Evolutionary conservation across 2,329 filamentous ascomycete genomes (phyloP), one percentile per base, ranked within the genome.

Genomic region (Colletotrichum liriopes): DNA sequence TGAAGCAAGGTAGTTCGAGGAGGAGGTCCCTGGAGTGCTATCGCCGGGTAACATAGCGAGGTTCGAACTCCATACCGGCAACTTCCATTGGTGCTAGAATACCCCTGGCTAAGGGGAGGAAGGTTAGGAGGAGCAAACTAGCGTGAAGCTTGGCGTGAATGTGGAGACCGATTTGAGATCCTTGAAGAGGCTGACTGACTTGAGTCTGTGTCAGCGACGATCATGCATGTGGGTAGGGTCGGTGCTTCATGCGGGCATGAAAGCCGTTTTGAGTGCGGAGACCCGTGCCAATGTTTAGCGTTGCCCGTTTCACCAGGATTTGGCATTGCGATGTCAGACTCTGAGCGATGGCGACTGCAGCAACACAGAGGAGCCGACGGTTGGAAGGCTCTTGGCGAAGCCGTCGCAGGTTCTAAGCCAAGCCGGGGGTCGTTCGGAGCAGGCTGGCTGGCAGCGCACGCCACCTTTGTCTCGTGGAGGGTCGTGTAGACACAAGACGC

Each of bases 171-270:
- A 32, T n/a, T 37, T 16, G 58, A 26, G 49, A 54, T 63, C 35
- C 47, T 63, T 52, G 37, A n/a, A 39, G 52, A 64, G 58, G 59
- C 55, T 69, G 65, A 60, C 52, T 64, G 45, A 39, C 37, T 59
- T 37, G 23, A 59, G 67, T 73, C 54, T 64, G 63, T 61, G 71
- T 64, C 37, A 61, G 68, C 32, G 68, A 72, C 41, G 71, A 72
- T 68, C 71, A 73, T 56, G 71, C 71, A 73, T 35, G 59, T 69
- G 69, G 59, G 65, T 63, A 68, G 49, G 59, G 65, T 64, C 60
- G 52, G 65, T 32, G 59, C 65, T 66, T 72, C 65, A 64, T 64
- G 65, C 52, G 58, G 65, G 59, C 45, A 64, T 60, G 6, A 49
- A 37, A 54, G 54, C 69, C 65, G 69, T 69, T 72, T 67, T 64